phyloP scores from a whole-genome alignment of 1,139 yeast species.

The Saccharomyces hybrid region DNA sequence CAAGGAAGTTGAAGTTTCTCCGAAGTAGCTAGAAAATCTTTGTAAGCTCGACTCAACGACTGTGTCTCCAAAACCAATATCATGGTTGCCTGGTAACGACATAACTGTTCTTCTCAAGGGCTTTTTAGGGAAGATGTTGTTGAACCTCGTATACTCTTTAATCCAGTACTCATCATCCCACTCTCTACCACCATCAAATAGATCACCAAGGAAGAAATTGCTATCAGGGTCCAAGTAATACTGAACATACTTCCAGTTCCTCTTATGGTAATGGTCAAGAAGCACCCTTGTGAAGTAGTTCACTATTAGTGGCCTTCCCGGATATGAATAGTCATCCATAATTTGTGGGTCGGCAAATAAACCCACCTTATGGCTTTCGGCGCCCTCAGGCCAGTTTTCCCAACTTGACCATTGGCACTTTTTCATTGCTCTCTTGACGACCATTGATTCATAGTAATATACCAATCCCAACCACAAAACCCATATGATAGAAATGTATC shows the following conservation, averaged over 20 bases:
- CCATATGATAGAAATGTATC: constrained; percentile 10
- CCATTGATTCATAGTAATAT: constrained; percentile 54
- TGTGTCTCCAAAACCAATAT: constrained; percentile 81
- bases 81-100: constrained; percentile 89
- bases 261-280: constrained; percentile 65
- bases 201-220: constrained; percentile 75
- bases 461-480: constrained; percentile 42
- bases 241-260: constrained; percentile 65
- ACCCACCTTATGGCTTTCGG: constrained; percentile 53
- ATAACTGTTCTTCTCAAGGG: constrained; percentile 42
- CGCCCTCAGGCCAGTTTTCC: constrained; percentile 45
- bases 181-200: constrained; percentile 91
- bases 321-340: constrained; percentile 69
- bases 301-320: constrained; percentile 42
- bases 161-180: constrained; percentile 71
- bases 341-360: constrained; percentile 89
- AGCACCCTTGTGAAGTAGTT: constrained; percentile 42
- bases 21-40: constrained; percentile 67
- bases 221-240: constrained; percentile 61
- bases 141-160: constrained; percentile 63
- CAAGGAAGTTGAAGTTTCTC: constrained; percentile 51
- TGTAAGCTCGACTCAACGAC: constrained; percentile 45
- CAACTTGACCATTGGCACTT: constrained; percentile 58
- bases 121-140: constrained; percentile 49
- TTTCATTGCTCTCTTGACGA: constrained; percentile 42